Conservation (phyloP, 2,329 filamentous ascomycete genomes). For the Chalaropsis thielavioides region DNA sequence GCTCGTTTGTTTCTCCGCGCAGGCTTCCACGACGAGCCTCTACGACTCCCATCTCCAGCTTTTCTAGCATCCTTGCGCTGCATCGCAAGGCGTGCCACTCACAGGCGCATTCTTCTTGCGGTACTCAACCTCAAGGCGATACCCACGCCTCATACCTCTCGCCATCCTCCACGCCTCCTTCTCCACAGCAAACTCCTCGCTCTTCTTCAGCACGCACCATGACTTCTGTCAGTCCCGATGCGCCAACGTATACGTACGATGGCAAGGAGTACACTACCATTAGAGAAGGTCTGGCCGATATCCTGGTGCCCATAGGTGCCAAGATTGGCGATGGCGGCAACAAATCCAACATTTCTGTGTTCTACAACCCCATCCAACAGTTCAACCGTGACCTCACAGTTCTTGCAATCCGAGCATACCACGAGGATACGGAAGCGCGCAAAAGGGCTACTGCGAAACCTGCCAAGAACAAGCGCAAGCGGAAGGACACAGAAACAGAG, state of each 20-base stretch:
- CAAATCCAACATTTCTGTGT: slow-evolving; percentile 54
- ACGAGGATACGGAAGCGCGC: slow-evolving; percentile 45
- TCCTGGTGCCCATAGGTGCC: slow-evolving; percentile 36
- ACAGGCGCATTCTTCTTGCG: neutral
- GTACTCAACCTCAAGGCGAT: neutral
- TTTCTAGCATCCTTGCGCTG: neutral
- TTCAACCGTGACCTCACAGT: slow-evolving; percentile 96
- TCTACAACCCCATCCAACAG: slow-evolving; percentile 98
- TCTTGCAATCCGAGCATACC: slow-evolving; percentile 79
- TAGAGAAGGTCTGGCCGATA: slow-evolving; percentile 42
- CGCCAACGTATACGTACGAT: slow-evolving; percentile 21
- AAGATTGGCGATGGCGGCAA: slow-evolving; percentile 41
- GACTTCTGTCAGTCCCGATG: slow-evolving; percentile 11
- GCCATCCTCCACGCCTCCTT: neutral
- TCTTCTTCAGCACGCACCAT: neutral
- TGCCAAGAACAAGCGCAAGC: slow-evolving; percentile 28
- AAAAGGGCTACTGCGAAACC: slow-evolving; percentile 25
- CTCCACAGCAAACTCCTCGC: neutral
- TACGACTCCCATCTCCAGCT: neutral
- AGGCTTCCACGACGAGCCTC: neutral
- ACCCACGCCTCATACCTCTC: neutral
- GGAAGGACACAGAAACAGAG: slow-evolving; percentile 30
- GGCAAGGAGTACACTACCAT: slow-evolving; percentile 38
- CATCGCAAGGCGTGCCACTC: neutral
- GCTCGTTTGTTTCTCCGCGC: neutral